Base-by-base conservation (phyloP, 345 rosid genomes). In the Boechera divaricarpa region DNA sequence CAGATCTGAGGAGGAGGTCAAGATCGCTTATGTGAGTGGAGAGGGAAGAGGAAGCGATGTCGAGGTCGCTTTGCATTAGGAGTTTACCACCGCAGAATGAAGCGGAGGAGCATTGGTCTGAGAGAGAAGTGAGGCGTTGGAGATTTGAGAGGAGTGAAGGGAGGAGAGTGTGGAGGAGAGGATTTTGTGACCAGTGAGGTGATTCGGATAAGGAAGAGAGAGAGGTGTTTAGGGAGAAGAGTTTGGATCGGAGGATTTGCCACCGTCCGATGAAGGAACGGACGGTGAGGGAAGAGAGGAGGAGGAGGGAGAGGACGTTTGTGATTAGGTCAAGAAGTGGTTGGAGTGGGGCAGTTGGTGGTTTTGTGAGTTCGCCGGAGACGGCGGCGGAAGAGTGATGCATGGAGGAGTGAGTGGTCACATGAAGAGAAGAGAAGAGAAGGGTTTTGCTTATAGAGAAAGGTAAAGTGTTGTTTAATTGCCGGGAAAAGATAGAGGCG, bases 11-110 rank as follows among this genome's bases (percentile, higher is more conserved):
- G 3, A 91, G 87, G 72, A 91, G 80, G 80, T 90, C 88, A 45
- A 91, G 91, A 81, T 85, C 90, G 21, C 80, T 85, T 58, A 88
- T 84, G 72, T 86, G 91, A 55, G 52, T 80, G 2, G 91, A 82
- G 48, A 92, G 88, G 3, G 92, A 75, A 15, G 90, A 64, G 18
- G 91, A 83, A 64, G 90, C 85, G n/a, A 90, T 90, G 69, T 92
- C 95, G 69, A 92, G 95, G 84, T 92, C 97, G 82, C 95, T 90
- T 82, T 92, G 97, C 85, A 90, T 87, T 44, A 80, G 81, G 35
- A 92, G 93, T 84, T 92, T 92, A 29, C 93, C 93, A 70, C 91
- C 91, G 67, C 83, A 67, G 84, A 89, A 83, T 53, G 89, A 75
- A 39, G 75, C 60, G 77, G 76, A 78, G 15, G 83, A 51, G 72